phyloP scores from a whole-genome alignment of 2,329 filamentous ascomycete species.

The Thielaviopsis musarum region DNA sequence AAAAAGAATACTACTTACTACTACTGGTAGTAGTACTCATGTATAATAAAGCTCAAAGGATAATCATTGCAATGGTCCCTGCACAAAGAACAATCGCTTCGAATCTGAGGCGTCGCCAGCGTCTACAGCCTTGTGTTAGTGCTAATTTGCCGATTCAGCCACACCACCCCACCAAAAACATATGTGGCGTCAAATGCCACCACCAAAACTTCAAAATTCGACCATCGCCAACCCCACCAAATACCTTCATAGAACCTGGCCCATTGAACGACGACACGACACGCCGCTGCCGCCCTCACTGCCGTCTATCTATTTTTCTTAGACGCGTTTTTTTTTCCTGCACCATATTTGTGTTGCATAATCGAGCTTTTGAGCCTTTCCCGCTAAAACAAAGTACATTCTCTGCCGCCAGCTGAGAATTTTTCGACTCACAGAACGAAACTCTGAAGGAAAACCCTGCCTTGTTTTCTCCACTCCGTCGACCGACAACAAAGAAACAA shows the following conservation, averaged over 20 bases:
- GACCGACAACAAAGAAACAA: not conserved
- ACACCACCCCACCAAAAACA: constrained; percentile 5
- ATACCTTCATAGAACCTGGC: not conserved
- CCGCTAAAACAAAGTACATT: not conserved
- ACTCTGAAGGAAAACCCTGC: not conserved
- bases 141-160: not conserved
- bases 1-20: too few relatives aligned
- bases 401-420: not conserved
- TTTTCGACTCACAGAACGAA: not conserved
- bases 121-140: not conserved
- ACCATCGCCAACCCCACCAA: constrained; percentile 9
- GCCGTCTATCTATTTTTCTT: not conserved
- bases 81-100: too few relatives aligned
- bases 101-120: not conserved
- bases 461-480: not conserved
- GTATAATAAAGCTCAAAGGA: too few relatives aligned
- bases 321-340: not conserved
- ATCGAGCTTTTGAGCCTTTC: not conserved
- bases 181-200: constrained; percentile 7
- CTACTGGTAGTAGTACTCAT: too few relatives aligned
- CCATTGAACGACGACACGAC: not conserved
- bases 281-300: not conserved
- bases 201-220: constrained; percentile 8
- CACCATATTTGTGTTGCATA: not conserved
- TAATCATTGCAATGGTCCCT: too few relatives aligned